Base-by-base conservation (phyloP, 169 alveolate genomes). In the Babesia caballi region DNA sequence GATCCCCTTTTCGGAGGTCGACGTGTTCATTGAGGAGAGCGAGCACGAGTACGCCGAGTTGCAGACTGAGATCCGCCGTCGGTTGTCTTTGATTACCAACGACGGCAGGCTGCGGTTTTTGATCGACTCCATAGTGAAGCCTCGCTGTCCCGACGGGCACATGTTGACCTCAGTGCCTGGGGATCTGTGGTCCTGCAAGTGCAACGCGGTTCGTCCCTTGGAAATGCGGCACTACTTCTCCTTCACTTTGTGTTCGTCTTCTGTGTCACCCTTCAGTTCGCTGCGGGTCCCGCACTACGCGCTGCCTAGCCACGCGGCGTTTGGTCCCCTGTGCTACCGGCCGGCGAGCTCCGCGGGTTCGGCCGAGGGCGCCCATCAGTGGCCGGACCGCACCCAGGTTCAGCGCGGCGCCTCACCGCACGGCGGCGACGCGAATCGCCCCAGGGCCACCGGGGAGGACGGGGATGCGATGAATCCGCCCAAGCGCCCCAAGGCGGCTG, bases 41-140 rank as follows among this genome's bases (percentile, higher is more conserved):
- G 30, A 40, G 21, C 19, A 35, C 19, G 25, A 40, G 28, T 73
- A 73, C 30, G 35, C 33, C 12, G 19, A 9, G 23, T 5, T 47
- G 19, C 46, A 23, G n/a, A 6, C 77, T 0, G 27, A 42, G 54
- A 61, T 54, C 44, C 46, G 32, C 28, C 73, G 40, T 6, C 40
- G 73, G 17, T n/a, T 73, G 76, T 8, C 41, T 15, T 25, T 32
- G n/a, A 51, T 41, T 15, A 68, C 42, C 9, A 4, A 33, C 40
- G 68, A 41, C n/a, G 53, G 23, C 14, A 44, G 21, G 28, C 25
- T 42, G 17, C 14, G 33, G 23, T 23, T 33, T 30, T 44, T 73
- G 32, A 15, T 73, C 17, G 66, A 60, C 0, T 27, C 56, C 23
- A 42, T 73, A 15, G 8, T 61, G 40, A 73, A 60, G 68, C 73